These are phyloP conservation scores for Paecilomyces niveus DNA, from an alignment of 2,329 filamentous ascomycete genomes.

Conservation along the genomic window DNA sequence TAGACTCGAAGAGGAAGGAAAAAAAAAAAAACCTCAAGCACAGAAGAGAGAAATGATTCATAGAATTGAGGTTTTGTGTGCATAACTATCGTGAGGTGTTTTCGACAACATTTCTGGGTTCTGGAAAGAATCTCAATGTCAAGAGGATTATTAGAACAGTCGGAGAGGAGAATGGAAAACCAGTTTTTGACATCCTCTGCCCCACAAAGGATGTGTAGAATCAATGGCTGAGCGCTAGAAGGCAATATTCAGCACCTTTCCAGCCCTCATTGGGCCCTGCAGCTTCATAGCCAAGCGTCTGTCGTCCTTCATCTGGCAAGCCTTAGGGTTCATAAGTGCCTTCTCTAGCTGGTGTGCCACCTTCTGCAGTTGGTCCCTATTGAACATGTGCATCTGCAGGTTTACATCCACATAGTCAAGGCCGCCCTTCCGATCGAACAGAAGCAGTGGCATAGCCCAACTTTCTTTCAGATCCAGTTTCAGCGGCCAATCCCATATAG, in stretches of 20 bases:
- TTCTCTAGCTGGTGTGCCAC: constrained; percentile 12
- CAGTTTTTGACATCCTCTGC: no score
- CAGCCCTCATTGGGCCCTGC: constrained; percentile 5
- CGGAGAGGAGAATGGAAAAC: no score
- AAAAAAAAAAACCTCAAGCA: background rate
- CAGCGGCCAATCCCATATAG: constrained; percentile 14
- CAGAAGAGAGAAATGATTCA: background rate
- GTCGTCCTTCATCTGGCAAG: constrained; percentile 12
- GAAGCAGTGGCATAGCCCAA: constrained; percentile 15
- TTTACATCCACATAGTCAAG: constrained; percentile 10
- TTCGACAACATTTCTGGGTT: background rate
- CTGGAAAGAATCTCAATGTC: no score
- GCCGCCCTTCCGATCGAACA: constrained; percentile 4
- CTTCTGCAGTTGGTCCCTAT: constrained; percentile 3
- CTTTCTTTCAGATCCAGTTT: constrained; percentile 11
- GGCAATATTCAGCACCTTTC: constrained; percentile 6
- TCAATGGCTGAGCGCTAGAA: background rate
- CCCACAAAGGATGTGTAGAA: background rate
- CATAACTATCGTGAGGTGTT: background rate
- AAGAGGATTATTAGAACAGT: background rate
- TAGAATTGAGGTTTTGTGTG: background rate
- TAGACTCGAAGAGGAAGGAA: background rate
- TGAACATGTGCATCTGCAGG: constrained; percentile 9
- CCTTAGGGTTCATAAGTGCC: constrained; percentile 11
- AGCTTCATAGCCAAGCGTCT: constrained; percentile 9